Percentiles rank a stretch among this genome's conserved stretches.
Evolutionary conservation across 495 filamentous ascomycete species (phyloP).

Genomic region (Friedmanniomyces simplex): DNA sequence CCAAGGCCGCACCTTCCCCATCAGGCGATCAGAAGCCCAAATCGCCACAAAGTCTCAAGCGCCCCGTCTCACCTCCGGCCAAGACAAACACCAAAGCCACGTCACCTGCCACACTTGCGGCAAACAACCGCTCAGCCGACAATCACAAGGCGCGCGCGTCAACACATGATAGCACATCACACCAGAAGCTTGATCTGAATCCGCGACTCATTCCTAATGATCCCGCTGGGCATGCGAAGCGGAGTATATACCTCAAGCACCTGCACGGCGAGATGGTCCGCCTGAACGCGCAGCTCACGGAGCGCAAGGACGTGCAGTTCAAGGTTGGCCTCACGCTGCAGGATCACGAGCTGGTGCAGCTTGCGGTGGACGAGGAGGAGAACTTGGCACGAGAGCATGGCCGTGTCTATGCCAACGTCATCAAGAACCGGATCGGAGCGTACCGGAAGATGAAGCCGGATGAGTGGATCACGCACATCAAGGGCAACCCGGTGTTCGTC

Average conservation of each 20-base stretch:
- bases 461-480: constrained; percentile 50
- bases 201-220: constrained; percentile 66
- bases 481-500: constrained; percentile 3
- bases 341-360: constrained; percentile 58
- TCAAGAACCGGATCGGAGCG: constrained; percentile 65
- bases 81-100: constrained; percentile 17
- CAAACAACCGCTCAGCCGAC: neutral
- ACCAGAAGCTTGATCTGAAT: constrained; percentile 43
- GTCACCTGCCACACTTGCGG: neutral
- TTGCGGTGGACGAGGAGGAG: constrained; percentile 80
- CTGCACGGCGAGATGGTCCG: constrained; percentile 64
- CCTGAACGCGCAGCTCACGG: constrained; percentile 50
- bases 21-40: neutral
- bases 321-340: constrained; percentile 47
- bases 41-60: constrained; percentile 16
- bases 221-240: constrained; percentile 58
- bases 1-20: neutral
- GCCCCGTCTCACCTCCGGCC: constrained; percentile 36
- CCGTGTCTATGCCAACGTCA: constrained; percentile 64
- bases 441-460: constrained; percentile 60
- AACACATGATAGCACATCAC: neutral
- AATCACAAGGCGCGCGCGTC: constrained; percentile 18
- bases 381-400: constrained; percentile 54
- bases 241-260: constrained; percentile 56
- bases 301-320: constrained; percentile 44